phyloP scores from a whole-genome alignment of 2,329 filamentous ascomycete genomes.

The Samsoniella hepiali region DNA sequence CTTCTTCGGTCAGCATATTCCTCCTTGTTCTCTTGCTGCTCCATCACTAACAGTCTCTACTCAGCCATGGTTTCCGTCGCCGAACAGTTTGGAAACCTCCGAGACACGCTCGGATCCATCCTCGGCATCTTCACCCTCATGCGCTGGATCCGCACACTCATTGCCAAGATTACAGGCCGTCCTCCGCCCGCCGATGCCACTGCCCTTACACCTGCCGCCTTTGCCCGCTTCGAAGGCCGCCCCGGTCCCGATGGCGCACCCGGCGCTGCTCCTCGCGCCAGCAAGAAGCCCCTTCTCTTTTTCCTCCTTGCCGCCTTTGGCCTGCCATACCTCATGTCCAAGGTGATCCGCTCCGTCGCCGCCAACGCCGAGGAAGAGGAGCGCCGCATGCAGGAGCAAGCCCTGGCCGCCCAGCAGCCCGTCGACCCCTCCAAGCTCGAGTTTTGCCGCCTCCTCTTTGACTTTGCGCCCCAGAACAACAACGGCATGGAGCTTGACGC shows the following conservation, averaged over 20 bases:
- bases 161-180: slow-evolving; percentile 89
- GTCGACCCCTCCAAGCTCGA: slow-evolving; percentile 89
- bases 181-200: slow-evolving; percentile 84
- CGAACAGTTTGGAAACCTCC: slow-evolving; percentile 91
- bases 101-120: slow-evolving; percentile 88
- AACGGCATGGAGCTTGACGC: slow-evolving; percentile 79
- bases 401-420: slow-evolving; percentile 49
- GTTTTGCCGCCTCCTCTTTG: slow-evolving; percentile 92
- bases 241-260: slow-evolving; percentile 60
- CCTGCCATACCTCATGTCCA: slow-evolving; percentile 94
- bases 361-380: slow-evolving; percentile 82
- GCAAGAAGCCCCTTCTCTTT: slow-evolving; percentile 93
- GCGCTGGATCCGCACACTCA: slow-evolving; percentile 86
- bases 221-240: slow-evolving; percentile 82
- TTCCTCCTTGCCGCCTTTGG: slow-evolving; percentile 94
- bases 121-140: slow-evolving; percentile 94
- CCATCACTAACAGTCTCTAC: slow-evolving; percentile 16
- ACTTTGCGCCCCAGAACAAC: slow-evolving; percentile 79
- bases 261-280: slow-evolving; percentile 65
- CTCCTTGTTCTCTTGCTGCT: not conserved
- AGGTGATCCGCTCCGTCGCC: slow-evolving; percentile 83
- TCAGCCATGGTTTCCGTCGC: slow-evolving; percentile 96
- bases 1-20: slow-evolving; percentile 77
- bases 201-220: slow-evolving; percentile 83
- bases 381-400: slow-evolving; percentile 49